phyloP scores from a whole-genome alignment of 805 yeast genomes.

The Metschnikowia similis region DNA sequence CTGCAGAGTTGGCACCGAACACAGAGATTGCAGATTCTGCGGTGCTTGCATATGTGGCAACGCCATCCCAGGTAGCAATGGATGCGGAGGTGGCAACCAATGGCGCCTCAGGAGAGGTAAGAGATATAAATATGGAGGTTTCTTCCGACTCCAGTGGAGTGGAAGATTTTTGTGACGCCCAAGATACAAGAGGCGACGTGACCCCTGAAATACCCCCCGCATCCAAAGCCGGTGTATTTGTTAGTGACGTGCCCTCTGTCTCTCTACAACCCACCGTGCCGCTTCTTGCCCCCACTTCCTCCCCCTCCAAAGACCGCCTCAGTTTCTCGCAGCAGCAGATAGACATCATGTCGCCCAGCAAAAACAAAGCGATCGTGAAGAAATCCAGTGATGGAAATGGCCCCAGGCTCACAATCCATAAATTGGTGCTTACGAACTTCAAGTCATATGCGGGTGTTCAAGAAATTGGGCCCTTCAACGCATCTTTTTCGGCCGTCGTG shows the following conservation, averaged over 20 bases:
- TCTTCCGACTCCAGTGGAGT: background rate
- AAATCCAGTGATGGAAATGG: conserved; percentile 19
- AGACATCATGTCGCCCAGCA: conserved; percentile 25
- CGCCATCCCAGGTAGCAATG: background rate
- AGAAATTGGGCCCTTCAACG: conserved; percentile 88
- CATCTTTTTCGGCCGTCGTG: conserved; percentile 93
- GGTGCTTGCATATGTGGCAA: background rate
- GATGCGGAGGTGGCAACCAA: background rate
- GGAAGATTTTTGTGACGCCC: conserved; percentile 1
- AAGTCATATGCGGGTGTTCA: conserved; percentile 95
- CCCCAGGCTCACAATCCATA: conserved; percentile 70
- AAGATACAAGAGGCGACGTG: background rate
- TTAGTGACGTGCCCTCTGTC: background rate
- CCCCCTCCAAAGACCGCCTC: conserved; percentile 11
- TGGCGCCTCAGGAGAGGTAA: background rate
- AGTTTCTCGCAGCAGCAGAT: conserved; percentile 25
- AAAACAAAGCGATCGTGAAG: conserved; percentile 19
- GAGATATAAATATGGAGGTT: background rate
- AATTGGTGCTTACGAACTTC: conserved; percentile 75
- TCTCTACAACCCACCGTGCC: background rate
- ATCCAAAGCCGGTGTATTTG: background rate
- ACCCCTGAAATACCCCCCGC: background rate
- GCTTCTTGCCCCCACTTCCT: background rate
- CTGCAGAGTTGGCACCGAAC: background rate
- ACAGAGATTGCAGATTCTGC: background rate